Evolutionary conservation across 768 basidiomycete species (phyloP).

Genomic region (Coprinellus aureogranulatus): DNA sequence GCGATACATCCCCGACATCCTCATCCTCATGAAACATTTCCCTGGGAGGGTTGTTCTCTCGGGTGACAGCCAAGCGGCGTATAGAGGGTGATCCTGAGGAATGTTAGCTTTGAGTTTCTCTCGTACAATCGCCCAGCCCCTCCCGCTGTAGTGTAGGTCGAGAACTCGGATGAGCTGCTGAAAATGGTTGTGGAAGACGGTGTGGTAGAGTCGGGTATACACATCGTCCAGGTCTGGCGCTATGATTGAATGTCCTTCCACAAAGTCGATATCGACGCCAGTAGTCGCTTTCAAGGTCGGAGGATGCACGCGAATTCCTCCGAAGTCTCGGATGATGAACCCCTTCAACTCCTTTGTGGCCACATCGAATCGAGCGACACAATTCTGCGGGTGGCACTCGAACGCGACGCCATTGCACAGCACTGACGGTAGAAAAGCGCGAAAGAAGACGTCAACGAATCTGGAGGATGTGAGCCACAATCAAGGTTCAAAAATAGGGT

Average conservation of each 20-base stretch:
- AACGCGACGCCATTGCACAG: constrained; percentile 57
- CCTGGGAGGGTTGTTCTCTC: constrained; percentile 48
- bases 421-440: constrained; percentile 55
- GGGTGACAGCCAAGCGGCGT: constrained; percentile 49
- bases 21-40: constrained; percentile 59
- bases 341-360: constrained; percentile 48
- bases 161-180: constrained; percentile 59
- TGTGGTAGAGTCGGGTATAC: constrained; percentile 57
- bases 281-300: constrained; percentile 49
- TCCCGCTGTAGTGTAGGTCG: constrained; percentile 53
- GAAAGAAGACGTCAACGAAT: constrained; percentile 48
- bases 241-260: constrained; percentile 49
- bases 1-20: constrained; percentile 54
- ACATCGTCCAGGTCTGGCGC: constrained; percentile 52
- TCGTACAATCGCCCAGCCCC: constrained; percentile 52
- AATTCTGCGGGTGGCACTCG: constrained; percentile 61
- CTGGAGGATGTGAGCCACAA: constrained; percentile 22
- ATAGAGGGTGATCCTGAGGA: constrained; percentile 45
- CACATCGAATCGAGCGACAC: constrained; percentile 51
- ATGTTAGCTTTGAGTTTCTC: constrained; percentile 42
- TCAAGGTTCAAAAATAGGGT: not conserved
- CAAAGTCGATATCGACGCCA: constrained; percentile 46
- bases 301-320: constrained; percentile 52
- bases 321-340: constrained; percentile 59
- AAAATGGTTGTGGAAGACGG: constrained; percentile 57